Base-by-base conservation (phyloP, 768 basidiomycete species). In the Paxillus involutus region DNA sequence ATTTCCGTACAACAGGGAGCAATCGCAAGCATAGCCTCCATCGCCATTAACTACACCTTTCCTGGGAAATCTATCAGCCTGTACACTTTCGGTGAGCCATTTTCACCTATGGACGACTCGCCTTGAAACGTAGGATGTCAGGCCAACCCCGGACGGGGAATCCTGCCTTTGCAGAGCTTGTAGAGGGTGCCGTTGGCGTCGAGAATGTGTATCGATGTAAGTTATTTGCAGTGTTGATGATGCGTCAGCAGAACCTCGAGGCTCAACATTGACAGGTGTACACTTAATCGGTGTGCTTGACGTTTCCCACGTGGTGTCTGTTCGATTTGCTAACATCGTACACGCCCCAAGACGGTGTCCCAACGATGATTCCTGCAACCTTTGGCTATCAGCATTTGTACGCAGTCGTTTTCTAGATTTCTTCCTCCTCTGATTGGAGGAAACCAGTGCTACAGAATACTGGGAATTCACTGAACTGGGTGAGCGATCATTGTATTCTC, bases 71-170 rank as follows among this genome's bases (percentile, higher is more conserved):
- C 51, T 19, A 50, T 67, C 32, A 63, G 43, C 4, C 54, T 81
- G 6, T 81, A 76, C 55, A 81, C 79, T 0, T 80, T 71, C 60
- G 80, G 80, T 75, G 46, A 57, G 67, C 57, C n/a, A 3, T 32
- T 13, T 44, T 29, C 16, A 29, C 41, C 16, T 11, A 37, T 47
- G 39, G 21, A 45, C 32, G 9, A 30, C 5, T 35, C 35, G 1
- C 40, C 39, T 37, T 49, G 48, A 26, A 36, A 24, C 17, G n/a
- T n/a, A 13, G n/a, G 2, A 41, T 46, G 6, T 8, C 44, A 80
- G 80, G 80, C 13, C 81, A 82, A 63, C 81, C 80, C 13, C 69
- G 81, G 26, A 74, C 73, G 10, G 81, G 80, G 11, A 69, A 82
- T 49, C 53, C 55, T 0, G 62, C 61, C 2, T 82, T 75, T 55